Evolutionary conservation across 208 protist genomes (phyloP).

Genomic region (Herpetomonas muscarum): DNA sequence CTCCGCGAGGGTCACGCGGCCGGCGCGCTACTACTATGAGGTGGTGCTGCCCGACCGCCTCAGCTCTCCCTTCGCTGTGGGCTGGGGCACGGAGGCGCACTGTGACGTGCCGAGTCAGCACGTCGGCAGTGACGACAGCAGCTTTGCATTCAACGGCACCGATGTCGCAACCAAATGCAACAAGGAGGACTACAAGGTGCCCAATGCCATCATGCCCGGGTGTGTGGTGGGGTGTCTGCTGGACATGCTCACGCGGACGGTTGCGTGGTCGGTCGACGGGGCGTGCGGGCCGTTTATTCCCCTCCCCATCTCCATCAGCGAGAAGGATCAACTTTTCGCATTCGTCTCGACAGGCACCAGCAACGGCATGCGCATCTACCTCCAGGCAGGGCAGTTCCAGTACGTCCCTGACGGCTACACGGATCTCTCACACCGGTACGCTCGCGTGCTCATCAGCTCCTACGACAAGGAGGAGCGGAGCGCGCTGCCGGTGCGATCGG

Average conservation of each 20-base stretch:
- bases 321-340: slow-evolving; percentile 47
- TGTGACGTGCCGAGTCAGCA: slow-evolving; percentile 78
- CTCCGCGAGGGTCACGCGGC: slow-evolving; percentile 24
- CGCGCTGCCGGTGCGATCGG: slow-evolving; percentile 38
- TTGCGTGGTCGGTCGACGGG: slow-evolving; percentile 86
- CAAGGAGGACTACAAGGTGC: slow-evolving; percentile 83
- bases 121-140: slow-evolving; percentile 80
- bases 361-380: slow-evolving; percentile 67
- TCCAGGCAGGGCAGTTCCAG: slow-evolving; percentile 68
- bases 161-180: slow-evolving; percentile 55
- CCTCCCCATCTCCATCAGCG: slow-evolving; percentile 53
- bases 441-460: slow-evolving; percentile 42
- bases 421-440: slow-evolving; percentile 64
- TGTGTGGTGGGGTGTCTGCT: slow-evolving; percentile 82
- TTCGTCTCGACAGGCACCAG: slow-evolving; percentile 83
- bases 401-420: slow-evolving; percentile 84
- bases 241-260: slow-evolving; percentile 65
- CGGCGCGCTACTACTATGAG: slow-evolving; percentile 86
- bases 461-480: slow-evolving; percentile 40
- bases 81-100: slow-evolving; percentile 81
- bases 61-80: slow-evolving; percentile 69
- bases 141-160: slow-evolving; percentile 83
- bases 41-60: slow-evolving; percentile 71
- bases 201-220: slow-evolving; percentile 34
- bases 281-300: slow-evolving; percentile 62